A percentile compares a stretch with the other conserved stretches of the same genome.
These are phyloP conservation scores for Auxenochlorella pyrenoidosa DNA, from an alignment of 139 green algal species.

Conservation along the genomic window DNA sequence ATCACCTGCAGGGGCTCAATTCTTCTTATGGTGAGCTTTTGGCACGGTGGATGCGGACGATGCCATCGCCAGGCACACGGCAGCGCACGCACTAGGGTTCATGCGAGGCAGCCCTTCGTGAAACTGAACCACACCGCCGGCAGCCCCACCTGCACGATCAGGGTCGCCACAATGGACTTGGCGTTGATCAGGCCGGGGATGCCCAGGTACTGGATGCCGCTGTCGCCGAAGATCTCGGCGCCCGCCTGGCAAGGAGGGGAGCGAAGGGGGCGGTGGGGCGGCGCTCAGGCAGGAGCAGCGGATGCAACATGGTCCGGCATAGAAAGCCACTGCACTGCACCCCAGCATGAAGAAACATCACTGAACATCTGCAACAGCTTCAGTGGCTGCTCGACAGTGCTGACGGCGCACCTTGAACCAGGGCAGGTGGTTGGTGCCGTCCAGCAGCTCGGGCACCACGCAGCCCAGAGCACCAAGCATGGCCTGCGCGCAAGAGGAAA, in stretches of 20 bases:
- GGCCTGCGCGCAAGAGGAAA: constrained; percentile 27
- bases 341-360: no score
- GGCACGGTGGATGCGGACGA: no score
- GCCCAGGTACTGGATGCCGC: constrained; percentile 76
- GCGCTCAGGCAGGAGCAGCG: background rate
- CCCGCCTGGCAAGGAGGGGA: constrained; percentile 77
- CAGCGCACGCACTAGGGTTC: no score
- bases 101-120: no score
- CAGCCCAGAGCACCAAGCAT: constrained; percentile 96
- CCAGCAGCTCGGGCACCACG: constrained; percentile 82
- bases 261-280: background rate
- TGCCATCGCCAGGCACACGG: no score
- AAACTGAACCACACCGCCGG: no score
- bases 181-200: constrained; percentile 83
- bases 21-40: no score
- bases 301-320: no score
- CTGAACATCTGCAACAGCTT: background rate
- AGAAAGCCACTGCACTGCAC: no score
- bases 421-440: constrained; percentile 67
- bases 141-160: constrained; percentile 68
- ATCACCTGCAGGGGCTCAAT: constrained; percentile 81
- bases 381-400: background rate
- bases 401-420: constrained; percentile 76
- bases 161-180: constrained; percentile 81
- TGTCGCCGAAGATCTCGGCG: constrained; percentile 67